These are phyloP conservation scores for Zychaea mexicana DNA, from an alignment of 371 early-diverging fungal species.

Conservation along the genomic window DNA sequence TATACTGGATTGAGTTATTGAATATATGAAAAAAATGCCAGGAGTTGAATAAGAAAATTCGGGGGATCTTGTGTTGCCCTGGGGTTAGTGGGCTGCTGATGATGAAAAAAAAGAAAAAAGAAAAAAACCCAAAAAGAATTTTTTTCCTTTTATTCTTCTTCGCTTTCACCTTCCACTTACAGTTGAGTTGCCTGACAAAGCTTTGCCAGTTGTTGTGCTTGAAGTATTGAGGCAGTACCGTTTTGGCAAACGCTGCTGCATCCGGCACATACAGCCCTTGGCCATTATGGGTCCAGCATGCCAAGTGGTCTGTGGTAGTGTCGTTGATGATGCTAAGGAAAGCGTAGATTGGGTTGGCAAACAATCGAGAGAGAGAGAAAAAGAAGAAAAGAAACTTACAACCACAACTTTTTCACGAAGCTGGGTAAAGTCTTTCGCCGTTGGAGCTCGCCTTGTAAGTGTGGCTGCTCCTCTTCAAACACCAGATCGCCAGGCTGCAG, in stretches of 20 bases:
- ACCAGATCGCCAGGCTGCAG: background rate
- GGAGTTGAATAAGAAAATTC: no score
- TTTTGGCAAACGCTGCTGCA: conserved; percentile 80
- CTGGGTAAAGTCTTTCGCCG: conserved; percentile 49
- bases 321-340: conserved; percentile 69
- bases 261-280: conserved; percentile 66
- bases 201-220: conserved; percentile 93
- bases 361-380: background rate
- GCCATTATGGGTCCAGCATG: conserved; percentile 77
- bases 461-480: background rate
- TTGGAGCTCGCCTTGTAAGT: background rate
- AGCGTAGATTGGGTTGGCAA: background rate
- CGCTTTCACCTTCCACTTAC: conserved; percentile 14
- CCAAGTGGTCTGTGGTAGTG: conserved; percentile 59
- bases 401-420: conserved; percentile 71
- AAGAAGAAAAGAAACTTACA: conserved; percentile 32
- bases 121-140: no score
- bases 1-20: conserved; percentile 4
- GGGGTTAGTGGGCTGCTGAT: no score
- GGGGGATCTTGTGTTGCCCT: no score
- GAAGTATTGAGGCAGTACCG: conserved; percentile 84
- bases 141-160: background rate
- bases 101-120: background rate
- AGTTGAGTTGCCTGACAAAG: conserved; percentile 93
- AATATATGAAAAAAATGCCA: background rate